Conservation (phyloP, 305 asterid species). For the Ilex paraguariensis region DNA sequence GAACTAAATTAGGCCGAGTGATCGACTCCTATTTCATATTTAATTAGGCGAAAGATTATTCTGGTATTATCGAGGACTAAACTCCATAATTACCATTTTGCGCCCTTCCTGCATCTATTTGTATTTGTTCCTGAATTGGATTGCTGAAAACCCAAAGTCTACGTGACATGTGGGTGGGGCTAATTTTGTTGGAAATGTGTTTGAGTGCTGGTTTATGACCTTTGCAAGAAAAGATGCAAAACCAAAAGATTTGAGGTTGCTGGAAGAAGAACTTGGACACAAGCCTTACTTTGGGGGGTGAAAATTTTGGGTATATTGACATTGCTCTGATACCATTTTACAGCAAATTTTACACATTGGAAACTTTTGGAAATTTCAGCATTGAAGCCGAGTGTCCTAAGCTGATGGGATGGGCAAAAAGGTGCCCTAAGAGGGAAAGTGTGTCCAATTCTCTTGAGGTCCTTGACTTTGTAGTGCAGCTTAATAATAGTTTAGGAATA, state of each 20-base stretch:
- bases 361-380: constrained; percentile 8
- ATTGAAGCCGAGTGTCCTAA: constrained; percentile 21
- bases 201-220: constrained; percentile 16
- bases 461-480: constrained; percentile 7
- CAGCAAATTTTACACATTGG: not conserved
- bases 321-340: not conserved
- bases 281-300: constrained; percentile 9
- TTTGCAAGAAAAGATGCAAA: constrained; percentile 25
- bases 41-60: too few relatives aligned
- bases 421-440: constrained; percentile 19
- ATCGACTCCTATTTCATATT: too few relatives aligned
- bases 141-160: too few relatives aligned
- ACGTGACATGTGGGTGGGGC: too few relatives aligned
- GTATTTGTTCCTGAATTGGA: too few relatives aligned
- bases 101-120: too few relatives aligned
- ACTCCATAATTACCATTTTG: too few relatives aligned
- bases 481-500: not conserved
- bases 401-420: constrained; percentile 20
- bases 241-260: too few relatives aligned
- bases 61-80: too few relatives aligned
- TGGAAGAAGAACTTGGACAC: constrained; percentile 6
- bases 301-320: not conserved
- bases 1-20: too few relatives aligned
- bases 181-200: not conserved
- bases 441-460: constrained; percentile 19